A percentile compares a stretch with the other conserved stretches of the same genome.
These are phyloP conservation scores for Eucalyptus albens DNA, from an alignment of 345 rosid species.

Conservation along the genomic window DNA sequence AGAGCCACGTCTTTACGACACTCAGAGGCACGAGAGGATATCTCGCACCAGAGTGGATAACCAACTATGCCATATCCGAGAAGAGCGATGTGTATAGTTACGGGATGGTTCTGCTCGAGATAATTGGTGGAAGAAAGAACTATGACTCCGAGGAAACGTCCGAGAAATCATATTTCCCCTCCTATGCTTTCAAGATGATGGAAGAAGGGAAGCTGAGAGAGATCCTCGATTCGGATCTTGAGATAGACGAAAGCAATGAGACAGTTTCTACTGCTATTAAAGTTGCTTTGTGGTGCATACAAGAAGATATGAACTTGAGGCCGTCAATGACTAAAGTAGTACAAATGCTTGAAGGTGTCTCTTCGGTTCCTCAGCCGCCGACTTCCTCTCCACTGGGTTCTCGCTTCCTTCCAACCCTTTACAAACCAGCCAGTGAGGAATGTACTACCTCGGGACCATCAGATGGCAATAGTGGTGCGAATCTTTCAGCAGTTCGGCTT, in stretches of 20 bases:
- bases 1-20: constrained; percentile 88
- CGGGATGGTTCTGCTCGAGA: constrained; percentile 80
- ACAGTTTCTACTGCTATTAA: constrained; percentile 38
- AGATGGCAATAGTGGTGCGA: constrained; percentile 54
- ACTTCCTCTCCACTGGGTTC: constrained; percentile 45
- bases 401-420: constrained; percentile 36
- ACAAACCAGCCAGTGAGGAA: constrained; percentile 39
- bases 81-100: constrained; percentile 92
- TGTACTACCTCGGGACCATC: constrained; percentile 72
- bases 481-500: constrained; percentile 67
- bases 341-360: constrained; percentile 94
- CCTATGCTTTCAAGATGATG: constrained; percentile 84
- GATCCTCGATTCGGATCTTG: constrained; percentile 50
- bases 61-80: constrained; percentile 89
- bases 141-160: constrained; percentile 44
- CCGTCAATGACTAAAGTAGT: constrained; percentile 84
- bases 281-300: constrained; percentile 92
- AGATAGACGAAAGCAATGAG: constrained; percentile 24
- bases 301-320: constrained; percentile 74
- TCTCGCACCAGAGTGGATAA: constrained; percentile 94
- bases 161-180: constrained; percentile 77
- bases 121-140: constrained; percentile 85
- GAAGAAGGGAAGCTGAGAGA: constrained; percentile 71
- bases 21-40: constrained; percentile 90
- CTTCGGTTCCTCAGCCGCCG: constrained; percentile 50